phyloP scores from a whole-genome alignment of 768 basidiomycete genomes.

The Cyclocybe cylindracea region DNA sequence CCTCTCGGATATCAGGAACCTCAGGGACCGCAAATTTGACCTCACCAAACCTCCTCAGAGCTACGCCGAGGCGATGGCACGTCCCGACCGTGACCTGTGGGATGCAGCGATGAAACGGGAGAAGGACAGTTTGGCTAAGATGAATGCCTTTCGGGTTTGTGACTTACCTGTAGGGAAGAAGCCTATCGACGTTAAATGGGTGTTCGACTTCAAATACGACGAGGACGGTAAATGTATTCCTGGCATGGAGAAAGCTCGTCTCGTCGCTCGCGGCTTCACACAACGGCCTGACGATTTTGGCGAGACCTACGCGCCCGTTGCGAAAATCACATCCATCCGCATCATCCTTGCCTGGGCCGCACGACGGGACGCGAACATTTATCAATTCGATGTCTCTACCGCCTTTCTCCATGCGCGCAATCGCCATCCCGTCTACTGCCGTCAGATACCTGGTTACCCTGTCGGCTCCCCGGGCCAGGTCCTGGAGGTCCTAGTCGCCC shows the following conservation, averaged over 20 bases:
- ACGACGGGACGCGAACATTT: slow-evolving; percentile 17
- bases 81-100: slow-evolving; percentile 23
- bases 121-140: slow-evolving; percentile 12
- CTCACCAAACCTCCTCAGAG: too few species aligned
- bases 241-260: too few species aligned
- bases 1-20: slow-evolving; percentile 19
- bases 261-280: slow-evolving; percentile 22
- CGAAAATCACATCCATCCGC: slow-evolving; percentile 20
- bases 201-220: slow-evolving; percentile 38
- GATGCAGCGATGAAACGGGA: slow-evolving; percentile 22
- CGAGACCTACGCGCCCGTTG: slow-evolving; percentile 33
- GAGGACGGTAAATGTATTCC: slow-evolving; percentile 33
- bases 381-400: slow-evolving; percentile 27
- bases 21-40: neutral
- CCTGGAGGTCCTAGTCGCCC: too few species aligned
- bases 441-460: too few species aligned
- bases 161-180: slow-evolving; percentile 24
- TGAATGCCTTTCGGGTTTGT: slow-evolving; percentile 24
- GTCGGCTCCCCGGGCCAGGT: too few species aligned
- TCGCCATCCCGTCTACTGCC: slow-evolving; percentile 17
- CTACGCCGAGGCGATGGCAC: too few species aligned
- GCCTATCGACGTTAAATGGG: slow-evolving; percentile 33
- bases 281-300: slow-evolving; percentile 35
- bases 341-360: slow-evolving; percentile 25
- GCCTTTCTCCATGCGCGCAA: slow-evolving; percentile 25